These are phyloP conservation scores for Podila clonocystis DNA, from an alignment of 192 early-diverging fungal species.

Conservation along the genomic window DNA sequence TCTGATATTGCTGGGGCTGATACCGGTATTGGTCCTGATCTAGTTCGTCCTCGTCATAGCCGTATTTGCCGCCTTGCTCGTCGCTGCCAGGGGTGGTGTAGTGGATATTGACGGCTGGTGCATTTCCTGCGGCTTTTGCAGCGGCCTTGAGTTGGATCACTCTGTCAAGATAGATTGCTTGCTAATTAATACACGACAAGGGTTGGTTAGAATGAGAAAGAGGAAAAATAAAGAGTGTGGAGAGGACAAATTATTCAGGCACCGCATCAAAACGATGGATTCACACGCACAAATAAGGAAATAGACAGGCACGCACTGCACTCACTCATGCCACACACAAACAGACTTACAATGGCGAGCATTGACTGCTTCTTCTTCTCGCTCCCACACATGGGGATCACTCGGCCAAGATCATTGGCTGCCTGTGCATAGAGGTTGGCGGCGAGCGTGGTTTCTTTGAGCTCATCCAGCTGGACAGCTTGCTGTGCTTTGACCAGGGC, in stretches of 20 bases:
- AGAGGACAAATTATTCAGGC: too few species aligned
- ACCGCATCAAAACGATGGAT: too few species aligned
- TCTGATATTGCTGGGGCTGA: conserved; percentile 1
- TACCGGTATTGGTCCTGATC: neutral
- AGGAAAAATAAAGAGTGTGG: neutral
- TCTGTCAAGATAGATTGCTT: conserved; percentile 46
- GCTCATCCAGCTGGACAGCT: conserved; percentile 45
- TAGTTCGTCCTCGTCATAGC: neutral
- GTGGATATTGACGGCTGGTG: neutral
- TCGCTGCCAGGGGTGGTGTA: neutral
- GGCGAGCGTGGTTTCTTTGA: conserved; percentile 19
- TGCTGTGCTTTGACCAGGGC: conserved; percentile 48
- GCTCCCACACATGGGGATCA: conserved; percentile 42
- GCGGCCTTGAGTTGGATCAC: conserved; percentile 27
- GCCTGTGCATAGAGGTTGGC: conserved; percentile 41
- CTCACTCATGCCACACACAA: neutral
- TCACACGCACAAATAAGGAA: too few species aligned
- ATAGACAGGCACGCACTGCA: too few species aligned
- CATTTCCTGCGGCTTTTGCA: neutral
- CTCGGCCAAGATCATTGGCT: conserved; percentile 41
- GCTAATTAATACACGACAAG: conserved; percentile 13
- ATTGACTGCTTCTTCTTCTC: conserved; percentile 53
- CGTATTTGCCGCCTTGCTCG: neutral
- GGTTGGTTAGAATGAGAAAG: neutral
- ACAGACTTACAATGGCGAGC: conserved; percentile 42